These are phyloP conservation scores for Galerina marginata DNA, from an alignment of 768 basidiomycete species.

Conservation along the genomic window DNA sequence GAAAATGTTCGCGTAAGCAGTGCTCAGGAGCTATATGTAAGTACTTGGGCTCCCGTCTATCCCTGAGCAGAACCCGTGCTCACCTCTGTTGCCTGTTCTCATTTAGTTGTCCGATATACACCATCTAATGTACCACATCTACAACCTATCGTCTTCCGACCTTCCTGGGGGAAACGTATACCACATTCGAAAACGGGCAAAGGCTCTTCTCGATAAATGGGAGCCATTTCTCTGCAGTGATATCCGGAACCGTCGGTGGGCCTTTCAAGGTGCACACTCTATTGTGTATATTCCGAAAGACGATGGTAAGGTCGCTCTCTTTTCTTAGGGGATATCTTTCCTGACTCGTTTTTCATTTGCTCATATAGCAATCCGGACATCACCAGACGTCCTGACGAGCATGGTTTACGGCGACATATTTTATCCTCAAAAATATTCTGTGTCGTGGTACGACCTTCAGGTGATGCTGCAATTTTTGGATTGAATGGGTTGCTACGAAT, in stretches of 20 bases:
- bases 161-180: slow-evolving; percentile 19
- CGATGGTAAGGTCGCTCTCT: slow-evolving; percentile 4
- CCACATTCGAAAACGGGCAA: slow-evolving; percentile 16
- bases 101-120: slow-evolving; percentile 15
- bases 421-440: slow-evolving; percentile 16
- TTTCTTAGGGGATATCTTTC: too few species aligned
- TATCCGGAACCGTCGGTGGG: slow-evolving; percentile 14
- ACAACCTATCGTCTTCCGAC: neutral
- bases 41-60: neutral
- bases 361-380: slow-evolving; percentile 3
- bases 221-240: slow-evolving; percentile 4
- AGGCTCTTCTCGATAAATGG: slow-evolving; percentile 16
- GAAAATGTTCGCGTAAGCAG: slow-evolving; percentile 2
- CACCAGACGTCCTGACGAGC: neutral
- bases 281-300: slow-evolving; percentile 14
- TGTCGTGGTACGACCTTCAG: slow-evolving; percentile 16
- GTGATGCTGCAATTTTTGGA: slow-evolving; percentile 8
- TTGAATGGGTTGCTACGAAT: neutral
- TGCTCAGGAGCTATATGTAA: slow-evolving; percentile 14
- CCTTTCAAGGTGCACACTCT: slow-evolving; percentile 16
- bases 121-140: slow-evolving; percentile 15
- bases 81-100: neutral
- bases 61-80: neutral
- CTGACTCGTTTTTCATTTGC: neutral
- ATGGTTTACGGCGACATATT: slow-evolving; percentile 16